These are phyloP conservation scores for Teratosphaeriaceae sp. DNA, from an alignment of 2,329 filamentous ascomycete species.

Conservation along the genomic window DNA sequence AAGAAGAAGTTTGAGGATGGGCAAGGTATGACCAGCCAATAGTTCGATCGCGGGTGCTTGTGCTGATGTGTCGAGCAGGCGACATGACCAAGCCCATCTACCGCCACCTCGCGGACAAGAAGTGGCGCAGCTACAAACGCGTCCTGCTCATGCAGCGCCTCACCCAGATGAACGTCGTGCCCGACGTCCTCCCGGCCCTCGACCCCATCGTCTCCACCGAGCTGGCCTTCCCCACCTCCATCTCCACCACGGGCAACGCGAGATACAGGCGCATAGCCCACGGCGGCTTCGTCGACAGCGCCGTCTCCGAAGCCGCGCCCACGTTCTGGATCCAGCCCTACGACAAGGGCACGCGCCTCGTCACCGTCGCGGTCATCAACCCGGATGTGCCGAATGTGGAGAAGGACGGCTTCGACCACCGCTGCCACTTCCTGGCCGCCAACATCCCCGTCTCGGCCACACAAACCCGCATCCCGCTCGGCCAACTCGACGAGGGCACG, in stretches of 20 bases:
- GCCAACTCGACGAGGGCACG: slow-evolving; percentile 49
- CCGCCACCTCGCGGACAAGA: slow-evolving; percentile 75
- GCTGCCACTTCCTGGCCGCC: slow-evolving; percentile 81
- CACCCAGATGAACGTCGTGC: slow-evolving; percentile 76
- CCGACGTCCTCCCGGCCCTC: slow-evolving; percentile 77
- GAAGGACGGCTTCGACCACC: slow-evolving; percentile 67
- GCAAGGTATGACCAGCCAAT: slow-evolving; percentile 52
- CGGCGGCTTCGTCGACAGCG: slow-evolving; percentile 70
- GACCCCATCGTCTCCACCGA: slow-evolving; percentile 73
- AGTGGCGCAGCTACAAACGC: slow-evolving; percentile 81
- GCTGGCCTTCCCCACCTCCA: slow-evolving; percentile 60
- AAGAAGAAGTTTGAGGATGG: slow-evolving; percentile 95
- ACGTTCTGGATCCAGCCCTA: slow-evolving; percentile 81
- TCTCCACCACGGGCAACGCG: slow-evolving; percentile 79
- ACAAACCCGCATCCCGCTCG: slow-evolving; percentile 57
- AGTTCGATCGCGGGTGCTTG: neutral
- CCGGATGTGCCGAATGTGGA: slow-evolving; percentile 79
- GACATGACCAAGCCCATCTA: slow-evolving; percentile 98
- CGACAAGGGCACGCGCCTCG: slow-evolving; percentile 69
- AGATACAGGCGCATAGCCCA: slow-evolving; percentile 52
- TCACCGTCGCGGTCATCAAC: slow-evolving; percentile 81
- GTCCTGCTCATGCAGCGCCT: slow-evolving; percentile 79
- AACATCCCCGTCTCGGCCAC: slow-evolving; percentile 61
- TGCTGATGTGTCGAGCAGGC: slow-evolving; percentile 45
- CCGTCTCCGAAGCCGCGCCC: slow-evolving; percentile 65